A percentile compares a stretch with the other conserved stretches of the same genome.
phyloP scores from a whole-genome alignment of 176 grass and related monocot genomes.

The Juncus inflexus region DNA sequence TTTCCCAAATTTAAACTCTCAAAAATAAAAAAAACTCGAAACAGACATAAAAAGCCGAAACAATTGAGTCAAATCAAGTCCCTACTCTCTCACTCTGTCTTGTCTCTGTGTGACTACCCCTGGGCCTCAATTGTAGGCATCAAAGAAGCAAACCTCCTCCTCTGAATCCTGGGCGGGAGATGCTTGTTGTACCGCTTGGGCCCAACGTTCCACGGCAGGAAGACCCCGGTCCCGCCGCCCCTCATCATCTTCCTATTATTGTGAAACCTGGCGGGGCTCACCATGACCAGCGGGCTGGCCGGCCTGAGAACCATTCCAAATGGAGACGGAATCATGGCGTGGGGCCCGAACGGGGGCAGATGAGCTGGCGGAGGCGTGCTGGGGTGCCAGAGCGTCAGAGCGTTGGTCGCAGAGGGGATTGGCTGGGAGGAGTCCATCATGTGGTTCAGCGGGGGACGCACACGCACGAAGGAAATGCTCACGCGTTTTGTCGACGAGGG shows the following conservation, averaged over 20 bases:
- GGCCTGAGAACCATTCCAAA: constrained; percentile 73
- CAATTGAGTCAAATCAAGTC: background rate
- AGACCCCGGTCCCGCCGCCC: constrained; percentile 81
- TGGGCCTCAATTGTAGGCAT: constrained; percentile 62
- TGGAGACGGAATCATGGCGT: constrained; percentile 53
- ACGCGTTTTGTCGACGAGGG: constrained; percentile 68
- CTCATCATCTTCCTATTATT: constrained; percentile 56
- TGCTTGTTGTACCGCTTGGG: constrained; percentile 91
- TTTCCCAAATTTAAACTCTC: constrained; percentile 15
- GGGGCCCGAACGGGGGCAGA: constrained; percentile 51
- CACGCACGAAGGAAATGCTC: constrained; percentile 79
- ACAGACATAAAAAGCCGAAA: background rate
- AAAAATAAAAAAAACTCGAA: constrained; percentile 16
- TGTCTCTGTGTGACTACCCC: constrained; percentile 24
- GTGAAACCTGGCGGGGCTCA: constrained; percentile 37
- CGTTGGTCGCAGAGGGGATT: constrained; percentile 59
- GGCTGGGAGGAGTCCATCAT: constrained; percentile 36
- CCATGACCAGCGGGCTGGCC: constrained; percentile 56
- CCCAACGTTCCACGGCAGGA: constrained; percentile 89
- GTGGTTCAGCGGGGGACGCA: constrained; percentile 49
- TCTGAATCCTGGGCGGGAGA: constrained; percentile 94
- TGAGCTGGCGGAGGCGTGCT: constrained; percentile 32
- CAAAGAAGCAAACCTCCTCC: constrained; percentile 76
- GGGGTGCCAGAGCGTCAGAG: constrained; percentile 67
- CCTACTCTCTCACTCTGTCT: too few species aligned